phyloP scores from a whole-genome alignment of 495 filamentous ascomycete species.

The Penicilliopsis zonata region DNA sequence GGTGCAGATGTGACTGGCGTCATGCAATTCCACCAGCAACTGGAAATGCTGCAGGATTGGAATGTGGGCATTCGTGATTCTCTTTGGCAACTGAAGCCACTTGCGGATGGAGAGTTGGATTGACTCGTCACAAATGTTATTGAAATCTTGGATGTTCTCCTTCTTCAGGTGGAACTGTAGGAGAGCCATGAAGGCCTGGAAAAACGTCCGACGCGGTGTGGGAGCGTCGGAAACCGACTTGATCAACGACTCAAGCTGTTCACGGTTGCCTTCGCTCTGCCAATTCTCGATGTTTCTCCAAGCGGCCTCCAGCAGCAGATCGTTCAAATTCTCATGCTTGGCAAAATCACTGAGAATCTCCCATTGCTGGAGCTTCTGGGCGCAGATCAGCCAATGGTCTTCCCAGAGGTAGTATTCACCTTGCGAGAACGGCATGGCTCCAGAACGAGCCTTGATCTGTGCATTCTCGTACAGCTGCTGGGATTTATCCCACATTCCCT shows the following conservation, averaged over 20 bases:
- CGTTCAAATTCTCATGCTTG: constrained; percentile 98
- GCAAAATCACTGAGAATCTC: constrained; percentile 93
- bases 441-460: constrained; percentile 91
- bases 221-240: constrained; percentile 96
- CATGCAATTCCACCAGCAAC: constrained; percentile 94
- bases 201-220: constrained; percentile 85
- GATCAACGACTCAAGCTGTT: constrained; percentile 80
- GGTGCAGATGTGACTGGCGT: constrained; percentile 88
- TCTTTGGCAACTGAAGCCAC: constrained; percentile 91
- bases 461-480: constrained; percentile 92
- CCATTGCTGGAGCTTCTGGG: constrained; percentile 98
- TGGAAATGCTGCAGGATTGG: constrained; percentile 96
- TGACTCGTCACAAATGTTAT: constrained; percentile 81
- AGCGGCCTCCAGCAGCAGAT: constrained; percentile 85
- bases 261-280: constrained; percentile 71
- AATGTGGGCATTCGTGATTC: constrained; percentile 90
- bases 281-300: constrained; percentile 93
- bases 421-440: constrained; percentile 85
- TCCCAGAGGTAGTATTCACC: constrained; percentile 99
- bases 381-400: constrained; percentile 96
- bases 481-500: constrained; percentile 98
- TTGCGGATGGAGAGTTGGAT: constrained; percentile 94
- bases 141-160: constrained; percentile 71
- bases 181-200: constrained; percentile 94
- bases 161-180: constrained; percentile 85